phyloP scores from a whole-genome alignment of 1,284 basidiomycete genomes.

The Trametes polyzona region DNA sequence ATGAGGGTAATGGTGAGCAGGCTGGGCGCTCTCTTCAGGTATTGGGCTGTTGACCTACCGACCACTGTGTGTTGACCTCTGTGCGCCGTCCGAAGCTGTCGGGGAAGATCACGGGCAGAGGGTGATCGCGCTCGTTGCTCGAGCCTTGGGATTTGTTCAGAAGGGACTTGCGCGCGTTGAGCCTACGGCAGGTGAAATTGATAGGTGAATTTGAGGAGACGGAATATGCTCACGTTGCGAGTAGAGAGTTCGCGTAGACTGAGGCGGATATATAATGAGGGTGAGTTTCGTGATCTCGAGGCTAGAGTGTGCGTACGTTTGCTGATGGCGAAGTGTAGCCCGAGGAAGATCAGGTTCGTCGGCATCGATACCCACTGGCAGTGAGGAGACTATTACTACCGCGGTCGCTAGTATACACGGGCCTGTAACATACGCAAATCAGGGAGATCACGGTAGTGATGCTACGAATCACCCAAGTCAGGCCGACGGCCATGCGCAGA shows the following conservation, averaged over 20 bases:
- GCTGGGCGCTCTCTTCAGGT: too few species aligned
- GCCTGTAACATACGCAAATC: slow-evolving; percentile 46
- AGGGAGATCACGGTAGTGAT: slow-evolving; percentile 50
- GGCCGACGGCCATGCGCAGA: not conserved
- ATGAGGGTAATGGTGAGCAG: not conserved
- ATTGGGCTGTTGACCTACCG: too few species aligned
- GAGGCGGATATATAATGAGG: not conserved
- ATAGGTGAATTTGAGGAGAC: not conserved
- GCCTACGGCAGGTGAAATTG: slow-evolving; percentile 18
- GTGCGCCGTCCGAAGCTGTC: slow-evolving; percentile 24
- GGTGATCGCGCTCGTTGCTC: slow-evolving; percentile 29
- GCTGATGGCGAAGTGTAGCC: slow-evolving; percentile 53
- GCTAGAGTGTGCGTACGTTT: slow-evolving; percentile 40
- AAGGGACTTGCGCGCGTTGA: slow-evolving; percentile 36
- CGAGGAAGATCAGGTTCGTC: slow-evolving; percentile 52
- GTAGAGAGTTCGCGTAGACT: slow-evolving; percentile 49
- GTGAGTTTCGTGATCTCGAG: not conserved
- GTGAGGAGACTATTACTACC: slow-evolving; percentile 18
- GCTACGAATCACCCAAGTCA: slow-evolving; percentile 33
- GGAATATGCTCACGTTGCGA: slow-evolving; percentile 41
- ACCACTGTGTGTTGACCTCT: slow-evolving; percentile 16
- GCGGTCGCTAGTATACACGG: not conserved
- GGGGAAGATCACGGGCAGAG: slow-evolving; percentile 38
- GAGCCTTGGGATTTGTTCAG: slow-evolving; percentile 32
- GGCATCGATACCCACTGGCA: slow-evolving; percentile 52